Conservation (phyloP, 2,329 filamentous ascomycete genomes). For the Pyricularia sp. region DNA sequence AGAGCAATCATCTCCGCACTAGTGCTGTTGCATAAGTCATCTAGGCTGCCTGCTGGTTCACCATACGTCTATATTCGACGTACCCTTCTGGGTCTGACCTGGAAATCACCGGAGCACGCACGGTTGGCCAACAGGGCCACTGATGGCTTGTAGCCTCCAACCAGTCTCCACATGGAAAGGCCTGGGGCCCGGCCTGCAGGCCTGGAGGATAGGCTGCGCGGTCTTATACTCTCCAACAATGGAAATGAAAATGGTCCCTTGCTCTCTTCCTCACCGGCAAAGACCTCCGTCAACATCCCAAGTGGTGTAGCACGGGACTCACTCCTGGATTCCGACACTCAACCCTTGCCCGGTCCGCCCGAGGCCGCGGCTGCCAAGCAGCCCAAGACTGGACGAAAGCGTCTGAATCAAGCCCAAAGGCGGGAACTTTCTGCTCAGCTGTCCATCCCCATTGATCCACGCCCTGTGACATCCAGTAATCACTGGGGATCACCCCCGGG, state of each 20-base stretch:
- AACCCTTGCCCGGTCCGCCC: neutral
- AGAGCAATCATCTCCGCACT: neutral
- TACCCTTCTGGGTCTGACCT: neutral
- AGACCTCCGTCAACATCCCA: neutral
- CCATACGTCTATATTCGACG: neutral
- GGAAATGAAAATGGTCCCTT: neutral
- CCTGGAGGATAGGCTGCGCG: constrained; percentile 2
- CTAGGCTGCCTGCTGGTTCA: neutral
- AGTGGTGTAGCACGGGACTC: neutral
- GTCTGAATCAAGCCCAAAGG: constrained; percentile 54
- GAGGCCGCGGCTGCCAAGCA: neutral
- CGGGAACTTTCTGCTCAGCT: constrained; percentile 53
- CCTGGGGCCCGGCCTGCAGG: neutral
- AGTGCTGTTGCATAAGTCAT: neutral
- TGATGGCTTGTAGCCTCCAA: neutral
- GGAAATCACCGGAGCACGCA: neutral
- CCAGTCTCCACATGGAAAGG: neutral
- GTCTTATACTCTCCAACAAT: constrained; percentile 3
- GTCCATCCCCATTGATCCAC: constrained; percentile 44
- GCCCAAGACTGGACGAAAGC: constrained; percentile 30
- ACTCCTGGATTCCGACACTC: neutral
- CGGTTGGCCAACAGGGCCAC: neutral
- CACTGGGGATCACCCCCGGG: neutral
- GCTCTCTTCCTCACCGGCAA: neutral
- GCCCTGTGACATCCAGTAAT: constrained; percentile 17